Percentiles rank a stretch among this genome's conserved stretches.
Conservation (phyloP, 306 rosid genomes). For the Trichosanthes cucumerina region DNA sequence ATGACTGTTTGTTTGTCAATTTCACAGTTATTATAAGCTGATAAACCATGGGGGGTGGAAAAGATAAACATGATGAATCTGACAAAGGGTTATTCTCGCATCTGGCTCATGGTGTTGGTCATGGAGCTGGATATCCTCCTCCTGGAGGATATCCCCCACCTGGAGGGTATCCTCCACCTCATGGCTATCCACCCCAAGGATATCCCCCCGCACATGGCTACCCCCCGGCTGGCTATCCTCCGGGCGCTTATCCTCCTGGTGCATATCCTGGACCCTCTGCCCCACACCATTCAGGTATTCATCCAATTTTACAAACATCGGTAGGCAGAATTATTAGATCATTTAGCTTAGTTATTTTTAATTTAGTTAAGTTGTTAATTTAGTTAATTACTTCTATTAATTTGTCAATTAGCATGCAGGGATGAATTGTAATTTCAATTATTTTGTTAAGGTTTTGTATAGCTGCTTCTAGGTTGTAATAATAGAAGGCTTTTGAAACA, state of each 20-base stretch:
- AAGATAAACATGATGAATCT: conserved; percentile 42
- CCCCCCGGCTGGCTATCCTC: conserved; percentile 39
- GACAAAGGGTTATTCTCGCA: conserved; percentile 63
- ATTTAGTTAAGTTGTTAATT: not conserved
- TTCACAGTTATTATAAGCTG: not conserved
- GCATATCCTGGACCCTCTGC: conserved; percentile 39
- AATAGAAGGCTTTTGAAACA: not conserved
- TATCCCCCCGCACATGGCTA: not conserved
- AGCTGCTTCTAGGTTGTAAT: too few relatives aligned
- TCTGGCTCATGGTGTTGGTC: conserved; percentile 18
- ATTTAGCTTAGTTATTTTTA: not conserved
- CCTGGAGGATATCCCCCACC: conserved; percentile 18
- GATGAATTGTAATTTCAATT: not conserved
- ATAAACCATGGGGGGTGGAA: conserved; percentile 67
- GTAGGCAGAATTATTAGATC: not conserved
- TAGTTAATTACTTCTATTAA: not conserved
- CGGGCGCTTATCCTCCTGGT: conserved; percentile 34
- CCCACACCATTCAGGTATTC: conserved; percentile 35
- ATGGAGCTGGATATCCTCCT: conserved; percentile 29
- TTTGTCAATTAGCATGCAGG: not conserved
- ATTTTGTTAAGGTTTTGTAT: not conserved
- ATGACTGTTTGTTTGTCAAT: not conserved
- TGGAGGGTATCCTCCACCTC: conserved; percentile 23
- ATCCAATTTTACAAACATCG: not conserved
- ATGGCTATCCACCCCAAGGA: conserved; percentile 18